A percentile compares a stretch with the other conserved stretches of the same genome.
Evolutionary conservation across 352 stramenopile genomes (phyloP).

Genomic region (Phytophthora gonapodyides): DNA sequence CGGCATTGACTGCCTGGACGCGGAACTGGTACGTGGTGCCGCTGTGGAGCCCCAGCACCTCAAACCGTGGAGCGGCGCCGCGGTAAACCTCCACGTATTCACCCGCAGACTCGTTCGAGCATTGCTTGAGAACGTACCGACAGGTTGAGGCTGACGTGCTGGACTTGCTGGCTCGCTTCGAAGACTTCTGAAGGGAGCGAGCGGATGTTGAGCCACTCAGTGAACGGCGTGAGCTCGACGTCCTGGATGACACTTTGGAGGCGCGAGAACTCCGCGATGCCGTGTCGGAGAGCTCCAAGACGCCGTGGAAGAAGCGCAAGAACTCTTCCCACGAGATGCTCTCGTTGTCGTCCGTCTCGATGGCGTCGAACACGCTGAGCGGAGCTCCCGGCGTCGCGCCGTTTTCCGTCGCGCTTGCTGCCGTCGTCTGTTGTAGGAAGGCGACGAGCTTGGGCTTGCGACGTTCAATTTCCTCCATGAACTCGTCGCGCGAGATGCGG

Average conservation of each 20-base stretch:
- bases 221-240: constrained; percentile 20
- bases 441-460: constrained; percentile 73
- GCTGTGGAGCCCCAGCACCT: constrained; percentile 80
- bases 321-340: constrained; percentile 90
- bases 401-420: background rate
- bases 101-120: constrained; percentile 71
- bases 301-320: constrained; percentile 71
- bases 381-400: constrained; percentile 15
- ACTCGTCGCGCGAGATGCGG: constrained; percentile 80
- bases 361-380: constrained; percentile 87
- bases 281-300: constrained; percentile 46
- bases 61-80: constrained; percentile 64
- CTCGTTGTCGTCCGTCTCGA: constrained; percentile 91
- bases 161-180: constrained; percentile 19
- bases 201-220: constrained; percentile 26
- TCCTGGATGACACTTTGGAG: constrained; percentile 19
- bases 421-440: constrained; percentile 72
- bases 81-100: constrained; percentile 90
- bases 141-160: constrained; percentile 31
- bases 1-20: constrained; percentile 83
- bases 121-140: constrained; percentile 89
- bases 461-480: constrained; percentile 86
- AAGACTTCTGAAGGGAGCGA: constrained; percentile 22
- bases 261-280: constrained; percentile 22
- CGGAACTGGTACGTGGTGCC: constrained; percentile 90